These are phyloP conservation scores for Calocera viscosa DNA, from an alignment of 768 basidiomycete species.

Conservation along the genomic window DNA sequence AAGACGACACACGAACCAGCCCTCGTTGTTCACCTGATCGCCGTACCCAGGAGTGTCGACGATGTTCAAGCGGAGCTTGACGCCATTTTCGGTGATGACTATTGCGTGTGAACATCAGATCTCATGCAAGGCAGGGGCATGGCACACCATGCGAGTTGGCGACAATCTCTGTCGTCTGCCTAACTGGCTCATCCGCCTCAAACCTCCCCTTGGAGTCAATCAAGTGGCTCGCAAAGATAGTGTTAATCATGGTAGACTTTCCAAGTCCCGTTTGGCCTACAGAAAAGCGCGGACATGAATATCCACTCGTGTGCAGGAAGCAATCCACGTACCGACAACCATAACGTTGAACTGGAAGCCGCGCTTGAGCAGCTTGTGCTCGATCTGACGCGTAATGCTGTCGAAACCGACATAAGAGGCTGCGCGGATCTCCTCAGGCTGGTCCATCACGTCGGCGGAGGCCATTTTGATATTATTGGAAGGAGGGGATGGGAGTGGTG, in stretches of 20 bases:
- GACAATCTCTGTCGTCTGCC: slow-evolving; percentile 96
- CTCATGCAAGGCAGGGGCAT: not conserved
- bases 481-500: not conserved
- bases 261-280: slow-evolving; percentile 93
- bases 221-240: slow-evolving; percentile 96
- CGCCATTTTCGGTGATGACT: slow-evolving; percentile 96
- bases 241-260: slow-evolving; percentile 98
- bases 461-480: slow-evolving; percentile 26
- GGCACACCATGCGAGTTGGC: slow-evolving; percentile 79
- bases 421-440: slow-evolving; percentile 66
- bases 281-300: not conserved
- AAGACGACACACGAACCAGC: slow-evolving; percentile 49
- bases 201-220: slow-evolving; percentile 95
- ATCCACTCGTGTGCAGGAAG: not conserved
- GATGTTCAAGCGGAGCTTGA: slow-evolving; percentile 88
- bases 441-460: slow-evolving; percentile 30
- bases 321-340: slow-evolving; percentile 56
- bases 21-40: slow-evolving; percentile 98
- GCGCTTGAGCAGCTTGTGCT: slow-evolving; percentile 97
- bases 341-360: slow-evolving; percentile 99
- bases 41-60: slow-evolving; percentile 98
- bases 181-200: slow-evolving; percentile 72
- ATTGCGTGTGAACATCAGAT: not conserved
- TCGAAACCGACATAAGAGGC: slow-evolving; percentile 95
- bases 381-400: slow-evolving; percentile 92